Evolutionary conservation across 83 land plant genomes (phyloP).

Genomic region (Larix sibirica): DNA sequence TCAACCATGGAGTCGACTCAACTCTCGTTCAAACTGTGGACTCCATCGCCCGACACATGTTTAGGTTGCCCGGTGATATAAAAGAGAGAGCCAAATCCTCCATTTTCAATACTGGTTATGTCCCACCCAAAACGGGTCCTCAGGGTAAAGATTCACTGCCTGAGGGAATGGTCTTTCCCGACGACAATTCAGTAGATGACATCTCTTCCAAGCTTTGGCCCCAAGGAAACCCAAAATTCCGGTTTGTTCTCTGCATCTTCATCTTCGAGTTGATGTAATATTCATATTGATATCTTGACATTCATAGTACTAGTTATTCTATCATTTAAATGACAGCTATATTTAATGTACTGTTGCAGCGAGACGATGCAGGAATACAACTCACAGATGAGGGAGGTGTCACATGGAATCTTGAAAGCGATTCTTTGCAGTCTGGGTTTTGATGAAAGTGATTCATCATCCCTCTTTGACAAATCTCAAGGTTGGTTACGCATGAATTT

Average conservation of each 20-base stretch:
- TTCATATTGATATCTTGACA: too few species aligned
- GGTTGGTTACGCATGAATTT: slow-evolving; percentile 9
- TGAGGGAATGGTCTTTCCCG: neutral
- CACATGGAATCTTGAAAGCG: neutral
- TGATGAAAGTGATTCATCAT: neutral
- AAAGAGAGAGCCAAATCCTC: neutral
- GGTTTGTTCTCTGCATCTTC: too few species aligned
- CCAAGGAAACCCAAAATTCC: too few species aligned
- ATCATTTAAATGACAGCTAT: too few species aligned
- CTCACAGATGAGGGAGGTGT: neutral
- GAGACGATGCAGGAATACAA: neutral
- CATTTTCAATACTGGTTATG: neutral
- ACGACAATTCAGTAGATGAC: too few species aligned
- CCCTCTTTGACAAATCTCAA: neutral
- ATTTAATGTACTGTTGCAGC: neutral
- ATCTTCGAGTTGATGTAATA: too few species aligned
- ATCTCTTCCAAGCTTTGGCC: too few species aligned
- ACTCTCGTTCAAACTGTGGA: neutral
- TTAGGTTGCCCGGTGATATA: neutral
- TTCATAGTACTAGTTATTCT: too few species aligned
- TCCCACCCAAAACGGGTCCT: neutral
- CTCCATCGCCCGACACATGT: neutral
- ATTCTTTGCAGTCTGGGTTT: neutral
- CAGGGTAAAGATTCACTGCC: neutral
- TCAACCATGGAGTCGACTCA: slow-evolving; percentile 8